Base-by-base conservation (phyloP, 306 rosid genomes). In the Notholithocarpus densiflorus region DNA sequence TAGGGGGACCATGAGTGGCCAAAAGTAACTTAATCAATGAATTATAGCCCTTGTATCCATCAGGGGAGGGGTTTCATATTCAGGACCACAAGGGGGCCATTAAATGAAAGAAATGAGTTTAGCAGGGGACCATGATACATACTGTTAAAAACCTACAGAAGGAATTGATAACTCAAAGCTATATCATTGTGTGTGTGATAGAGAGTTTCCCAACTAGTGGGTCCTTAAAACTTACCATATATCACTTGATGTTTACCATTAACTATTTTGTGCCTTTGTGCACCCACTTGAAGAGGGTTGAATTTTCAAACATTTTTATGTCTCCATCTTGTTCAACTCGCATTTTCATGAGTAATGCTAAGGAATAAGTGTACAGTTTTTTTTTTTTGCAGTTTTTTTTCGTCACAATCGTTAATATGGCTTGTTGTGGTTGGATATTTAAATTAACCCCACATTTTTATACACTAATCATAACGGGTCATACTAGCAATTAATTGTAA, bases 191-290 rank as follows among this genome's bases (percentile, higher is more conserved):
- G 43, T 77, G 77, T 45, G 24, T 9, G 77, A 80, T 76, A 79
- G 84, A 82, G 85, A 62, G 82, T 84, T 75, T 52, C 80, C 75
- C 75, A 43, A 76, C 80, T 68, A 80, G 80, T 78, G 91, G 91
- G 68, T 91, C 90, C 76, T 26, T 62, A 24, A 48, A 13, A 15
- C 78, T 86, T 68, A 29, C 34, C 76, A 88, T 78, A 86, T 76
- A 74, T 45, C 80, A 79, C 81, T 83, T 89, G 80, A 83, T 89
- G 89, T 86, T 80, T 77, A 84, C 84, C 86, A 74, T 81, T 84
- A 78, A 83, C 79, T 45, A 57, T 75, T 79, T 57, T 79, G 24
- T 78, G 74, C 37, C 68, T 26, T 14, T 11, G 34, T 61, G n/a
- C 9, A 14, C 10, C 32, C 31, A 27, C 80, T 9, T 23, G 52